Conservation (phyloP, 768 basidiomycete genomes). For the Dioszegia hungarica region DNA sequence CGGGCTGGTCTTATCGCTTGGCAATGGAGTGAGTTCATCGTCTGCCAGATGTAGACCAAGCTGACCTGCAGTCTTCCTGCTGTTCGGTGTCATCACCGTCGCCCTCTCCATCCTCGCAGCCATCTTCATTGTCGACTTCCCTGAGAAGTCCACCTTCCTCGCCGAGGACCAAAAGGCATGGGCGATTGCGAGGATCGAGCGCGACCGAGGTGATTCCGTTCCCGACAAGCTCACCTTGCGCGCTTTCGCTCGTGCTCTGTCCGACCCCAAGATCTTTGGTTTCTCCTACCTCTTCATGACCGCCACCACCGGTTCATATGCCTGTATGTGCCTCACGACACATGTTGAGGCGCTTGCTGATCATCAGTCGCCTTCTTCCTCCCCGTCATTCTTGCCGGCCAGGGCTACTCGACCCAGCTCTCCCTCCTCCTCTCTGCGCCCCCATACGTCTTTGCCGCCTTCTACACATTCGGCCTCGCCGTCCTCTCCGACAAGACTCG, state of each 20-base stretch:
- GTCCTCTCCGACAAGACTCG: slow-evolving; percentile 24
- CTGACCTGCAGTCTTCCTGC: slow-evolving; percentile 32
- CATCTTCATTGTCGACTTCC: slow-evolving; percentile 45
- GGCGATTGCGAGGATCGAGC: slow-evolving; percentile 30
- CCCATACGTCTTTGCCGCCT: slow-evolving; percentile 30
- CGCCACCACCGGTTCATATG: slow-evolving; percentile 21
- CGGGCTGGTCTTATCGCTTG: slow-evolving; percentile 30
- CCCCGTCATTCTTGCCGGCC: slow-evolving; percentile 42
- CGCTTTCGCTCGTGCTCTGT: slow-evolving; percentile 21
- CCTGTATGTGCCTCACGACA: slow-evolving; percentile 11
- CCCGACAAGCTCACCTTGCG: slow-evolving; percentile 30
- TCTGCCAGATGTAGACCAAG: not conserved
- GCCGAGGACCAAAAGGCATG: slow-evolving; percentile 29
- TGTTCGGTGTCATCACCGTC: slow-evolving; percentile 33
- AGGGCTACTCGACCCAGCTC: slow-evolving; percentile 33
- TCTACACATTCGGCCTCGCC: slow-evolving; percentile 28
- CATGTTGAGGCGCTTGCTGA: not conserved
- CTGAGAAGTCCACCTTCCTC: slow-evolving; percentile 44
- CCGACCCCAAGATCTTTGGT: slow-evolving; percentile 40
- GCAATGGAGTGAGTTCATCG: slow-evolving; percentile 32
- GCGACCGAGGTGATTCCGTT: slow-evolving; percentile 39
- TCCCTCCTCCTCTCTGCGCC: slow-evolving; percentile 43
- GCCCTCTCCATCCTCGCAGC: slow-evolving; percentile 24
- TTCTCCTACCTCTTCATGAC: slow-evolving; percentile 40
- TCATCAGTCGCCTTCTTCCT: slow-evolving; percentile 35